These are phyloP conservation scores for Trichoderma koningiopsis DNA, from an alignment of 2,329 filamentous ascomycete species.

Conservation along the genomic window DNA sequence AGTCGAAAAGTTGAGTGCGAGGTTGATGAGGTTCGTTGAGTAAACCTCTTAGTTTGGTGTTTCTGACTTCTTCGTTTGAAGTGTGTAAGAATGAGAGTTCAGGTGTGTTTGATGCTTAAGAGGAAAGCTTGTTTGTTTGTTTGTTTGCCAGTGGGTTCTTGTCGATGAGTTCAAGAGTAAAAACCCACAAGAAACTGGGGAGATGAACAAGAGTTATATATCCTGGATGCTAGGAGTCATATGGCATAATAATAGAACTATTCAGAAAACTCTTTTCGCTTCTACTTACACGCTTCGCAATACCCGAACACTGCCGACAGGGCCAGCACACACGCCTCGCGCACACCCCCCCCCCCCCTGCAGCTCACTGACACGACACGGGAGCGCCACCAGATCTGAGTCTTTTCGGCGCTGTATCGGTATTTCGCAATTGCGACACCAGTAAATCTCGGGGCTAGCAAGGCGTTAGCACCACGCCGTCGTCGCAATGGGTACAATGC, in stretches of 20 bases:
- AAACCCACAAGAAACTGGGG: background rate
- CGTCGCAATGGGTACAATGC: background rate
- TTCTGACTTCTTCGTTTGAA: background rate
- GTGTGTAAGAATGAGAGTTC: background rate
- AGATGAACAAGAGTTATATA: slow-evolving; percentile 5
- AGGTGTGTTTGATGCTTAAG: background rate
- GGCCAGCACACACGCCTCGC: background rate
- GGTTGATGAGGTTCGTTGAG: background rate
- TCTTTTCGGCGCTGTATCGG: slow-evolving; percentile 20
- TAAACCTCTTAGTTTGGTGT: background rate
- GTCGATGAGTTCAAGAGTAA: background rate
- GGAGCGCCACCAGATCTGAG: background rate
- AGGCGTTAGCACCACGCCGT: background rate
- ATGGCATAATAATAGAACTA: background rate
- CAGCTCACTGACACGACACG: background rate
- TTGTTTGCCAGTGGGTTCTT: background rate
- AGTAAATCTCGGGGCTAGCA: background rate
- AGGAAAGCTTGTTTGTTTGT: background rate
- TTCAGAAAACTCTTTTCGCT: background rate
- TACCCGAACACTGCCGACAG: slow-evolving; percentile 20
- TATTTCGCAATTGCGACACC: slow-evolving; percentile 18
- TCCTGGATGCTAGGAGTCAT: background rate
- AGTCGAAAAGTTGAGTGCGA: background rate
- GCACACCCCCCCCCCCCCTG: background rate
- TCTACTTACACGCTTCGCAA: background rate